Base-by-base conservation (phyloP, 352 stramenopile species). In the Phytopythium chamaehyphon region DNA sequence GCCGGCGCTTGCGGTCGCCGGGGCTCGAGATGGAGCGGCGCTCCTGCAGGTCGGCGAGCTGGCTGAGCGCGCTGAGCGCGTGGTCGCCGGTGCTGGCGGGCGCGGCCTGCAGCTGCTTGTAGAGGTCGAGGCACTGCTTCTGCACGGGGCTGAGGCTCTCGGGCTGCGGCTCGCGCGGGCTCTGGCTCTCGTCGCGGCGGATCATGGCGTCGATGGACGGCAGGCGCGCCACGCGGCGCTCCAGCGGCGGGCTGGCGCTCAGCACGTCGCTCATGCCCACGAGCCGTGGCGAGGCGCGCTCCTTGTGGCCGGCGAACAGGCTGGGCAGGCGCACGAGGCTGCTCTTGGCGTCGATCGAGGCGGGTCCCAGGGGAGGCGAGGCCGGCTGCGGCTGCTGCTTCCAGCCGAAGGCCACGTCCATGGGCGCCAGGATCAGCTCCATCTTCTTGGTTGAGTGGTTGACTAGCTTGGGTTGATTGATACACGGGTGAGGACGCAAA, bases 171-270 rank as follows among this genome's bases (percentile, higher is more conserved):
- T 55, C 40, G 7, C 50, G 39, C 45, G 43, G 47, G 19, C 54
- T 53, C 24, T 61, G 62, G 16, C 55, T 72, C 43, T 65, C 58
- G 22, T 83, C 72, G 51, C 73, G 76, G 46, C 75, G 72, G 55
- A 88, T 88, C 69, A 88, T 86, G 26, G 63, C 61, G 50, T 73
- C 70, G 44, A 88, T 88, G 44, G 76, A 88, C 8, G 76, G 76
- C 36, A 88, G 61, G 15, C 76, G 76, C 33, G 64, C 59, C 21
- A 76, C 53, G 6, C 51, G 43, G 14, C 62, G 59, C 31, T 78
- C 66, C n/a, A 73, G 48, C 18, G 74, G 74, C n/a, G 72, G 72
- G 12, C 70, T 56, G 16, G 61, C 58, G 40, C 66, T 79, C 14
- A 88, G 70, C 57, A 88, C 67, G 50, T 86, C 74, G 64, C 64